Evolutionary conservation across 352 stramenopile species (phyloP), one percentile per base, ranked within the genome.

Genomic region (Phytopythium aichiense): DNA sequence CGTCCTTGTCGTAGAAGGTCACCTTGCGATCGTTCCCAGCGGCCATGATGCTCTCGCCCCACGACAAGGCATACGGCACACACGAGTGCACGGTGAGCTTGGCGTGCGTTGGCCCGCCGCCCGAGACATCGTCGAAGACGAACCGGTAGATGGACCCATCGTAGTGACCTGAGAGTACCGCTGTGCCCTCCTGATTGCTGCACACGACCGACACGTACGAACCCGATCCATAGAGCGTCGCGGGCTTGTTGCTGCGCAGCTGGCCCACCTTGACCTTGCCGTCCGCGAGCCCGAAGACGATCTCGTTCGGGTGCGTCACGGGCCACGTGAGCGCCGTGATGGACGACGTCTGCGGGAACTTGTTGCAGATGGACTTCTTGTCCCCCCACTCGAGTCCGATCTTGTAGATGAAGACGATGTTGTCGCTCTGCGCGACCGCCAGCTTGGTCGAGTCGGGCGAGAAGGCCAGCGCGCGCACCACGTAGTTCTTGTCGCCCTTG

Each of bases 341-440:
- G 9, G 89, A 89, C 55, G 71, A 75, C 35, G 69, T 74, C 68
- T 97, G 89, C 6, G 77, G 70, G 61, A 98, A 98, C 72, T 98
- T 98, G 80, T 98, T 98, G 76, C 93, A 98, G 49, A 98, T 98
- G 70, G 79, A 96, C 70, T 98, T 98, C 72, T 98, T 98, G 69
- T 98, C 94, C 16, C 87, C 87, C 89, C 90, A 98, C 35, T 98
- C 92, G 28, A 96, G 60, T 0, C 94, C 89, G 50, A 98, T 89
- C 73, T 98, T 98, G 77, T 98, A 98, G 55, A 98, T 93, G 67
- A 98, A 98, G 7, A 98, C 88, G 60, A 98, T 98, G 73, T 97
- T 98, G 79, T 98, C 94, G 67, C 80, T 97, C 74, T 98, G 95
- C 1, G 94, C 95, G n/a, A 98, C 86, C 28, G 95, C 94, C 35